Conservation (phyloP, 805 yeast species). For the Isabelozyma heimii region DNA sequence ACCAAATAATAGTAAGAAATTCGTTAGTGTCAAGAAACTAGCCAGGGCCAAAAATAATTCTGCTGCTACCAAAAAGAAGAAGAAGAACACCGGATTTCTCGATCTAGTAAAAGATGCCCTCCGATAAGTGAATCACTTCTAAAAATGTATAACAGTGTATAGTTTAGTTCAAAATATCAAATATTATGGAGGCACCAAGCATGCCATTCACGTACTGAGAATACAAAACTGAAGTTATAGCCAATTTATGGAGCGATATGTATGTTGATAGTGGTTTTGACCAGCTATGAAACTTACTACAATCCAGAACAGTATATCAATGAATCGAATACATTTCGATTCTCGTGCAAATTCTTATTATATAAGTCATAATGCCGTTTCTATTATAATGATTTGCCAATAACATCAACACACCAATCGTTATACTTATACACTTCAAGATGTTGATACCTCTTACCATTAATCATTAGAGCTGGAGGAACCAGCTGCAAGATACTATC, state of each 20-base stretch:
- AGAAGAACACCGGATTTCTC: conserved; percentile 26
- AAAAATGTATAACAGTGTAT: conserved; percentile 4
- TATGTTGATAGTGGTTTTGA: no score
- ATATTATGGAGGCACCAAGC: no score
- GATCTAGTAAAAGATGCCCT: conserved; percentile 26
- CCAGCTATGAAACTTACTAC: no score
- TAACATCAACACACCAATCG: conserved; percentile 30
- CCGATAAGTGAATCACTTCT: background rate
- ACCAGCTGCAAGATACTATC: conserved; percentile 28
- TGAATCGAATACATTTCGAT: no score
- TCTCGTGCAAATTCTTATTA: no score
- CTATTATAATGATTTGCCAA: conserved; percentile 22
- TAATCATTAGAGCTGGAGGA: conserved; percentile 2
- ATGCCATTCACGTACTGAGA: no score
- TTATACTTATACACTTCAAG: conserved; percentile 18
- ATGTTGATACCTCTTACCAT: conserved; percentile 8
- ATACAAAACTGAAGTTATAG: no score
- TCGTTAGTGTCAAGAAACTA: conserved; percentile 23
- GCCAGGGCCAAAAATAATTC: conserved; percentile 9
- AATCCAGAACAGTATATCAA: no score
- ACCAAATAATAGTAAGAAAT: conserved; percentile 11
- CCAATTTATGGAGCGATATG: no score
- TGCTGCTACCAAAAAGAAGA: conserved; percentile 6
- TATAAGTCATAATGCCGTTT: background rate
- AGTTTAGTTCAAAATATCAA: no score